phyloP scores from a whole-genome alignment of 192 early-diverging fungal genomes.

The Backusella australiensis region DNA sequence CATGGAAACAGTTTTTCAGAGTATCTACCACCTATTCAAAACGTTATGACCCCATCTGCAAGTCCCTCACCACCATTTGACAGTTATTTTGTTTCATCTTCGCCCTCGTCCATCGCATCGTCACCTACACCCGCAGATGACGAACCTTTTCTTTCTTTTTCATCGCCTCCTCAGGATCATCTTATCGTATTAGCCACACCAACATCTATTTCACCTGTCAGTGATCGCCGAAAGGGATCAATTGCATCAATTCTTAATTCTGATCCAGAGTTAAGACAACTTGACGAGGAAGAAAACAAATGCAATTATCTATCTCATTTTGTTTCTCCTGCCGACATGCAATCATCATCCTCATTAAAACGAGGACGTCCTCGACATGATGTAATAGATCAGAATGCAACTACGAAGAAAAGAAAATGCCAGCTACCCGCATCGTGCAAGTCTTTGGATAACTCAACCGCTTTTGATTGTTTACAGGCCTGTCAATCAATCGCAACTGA shows the following conservation, averaged over 20 bases:
- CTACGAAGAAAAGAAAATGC: not conserved
- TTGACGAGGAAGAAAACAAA: slow-evolving; percentile 20
- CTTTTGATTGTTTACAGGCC: not conserved
- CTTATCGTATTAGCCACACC: not conserved
- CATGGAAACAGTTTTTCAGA: not conserved
- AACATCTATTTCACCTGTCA: not conserved
- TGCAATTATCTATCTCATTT: slow-evolving; percentile 20
- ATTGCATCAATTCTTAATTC: slow-evolving; percentile 32
- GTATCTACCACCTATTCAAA: slow-evolving; percentile 12
- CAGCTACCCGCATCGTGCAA: not conserved
- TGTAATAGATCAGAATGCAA: not conserved
- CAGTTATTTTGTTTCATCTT: not conserved
- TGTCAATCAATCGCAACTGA: not conserved
- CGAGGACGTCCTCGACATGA: slow-evolving; percentile 10
- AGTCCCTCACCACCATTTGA: slow-evolving; percentile 18
- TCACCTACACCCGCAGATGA: slow-evolving; percentile 11
- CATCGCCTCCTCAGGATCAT: not conserved
- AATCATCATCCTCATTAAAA: slow-evolving; percentile 6
- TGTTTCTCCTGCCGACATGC: not conserved
- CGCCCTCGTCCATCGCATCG: slow-evolving; percentile 9
- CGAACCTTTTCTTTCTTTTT: not conserved
- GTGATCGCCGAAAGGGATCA: slow-evolving; percentile 25
- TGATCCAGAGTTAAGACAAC: slow-evolving; percentile 13
- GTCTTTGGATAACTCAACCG: not conserved
- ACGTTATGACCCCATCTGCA: slow-evolving; percentile 16